phyloP scores from a whole-genome alignment of 2,329 filamentous ascomycete genomes.

The Alternaria solani region DNA sequence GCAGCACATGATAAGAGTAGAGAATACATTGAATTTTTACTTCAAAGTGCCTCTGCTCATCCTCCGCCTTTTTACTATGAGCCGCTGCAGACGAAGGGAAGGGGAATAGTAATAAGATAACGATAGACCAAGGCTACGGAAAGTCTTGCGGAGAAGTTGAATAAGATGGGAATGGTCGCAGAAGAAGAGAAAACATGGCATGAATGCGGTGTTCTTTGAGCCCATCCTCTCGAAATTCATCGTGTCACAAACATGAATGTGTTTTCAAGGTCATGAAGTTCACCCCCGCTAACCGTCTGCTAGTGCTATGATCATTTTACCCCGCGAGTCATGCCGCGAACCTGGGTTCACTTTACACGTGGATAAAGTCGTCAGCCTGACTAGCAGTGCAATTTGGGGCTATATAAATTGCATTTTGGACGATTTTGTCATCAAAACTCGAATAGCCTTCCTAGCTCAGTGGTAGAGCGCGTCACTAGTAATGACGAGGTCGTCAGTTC shows the following conservation, averaged over 20 bases:
- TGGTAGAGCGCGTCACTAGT: constrained; percentile 53
- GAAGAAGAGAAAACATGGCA: not conserved
- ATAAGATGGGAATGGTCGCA: not conserved
- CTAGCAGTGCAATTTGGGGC: too few relatives aligned
- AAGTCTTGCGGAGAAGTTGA: too few relatives aligned
- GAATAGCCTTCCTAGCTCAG: constrained; percentile 44
- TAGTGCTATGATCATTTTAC: not conserved
- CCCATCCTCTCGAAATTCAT: not conserved
- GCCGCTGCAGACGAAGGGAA: too few relatives aligned
- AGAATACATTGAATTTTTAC: not conserved
- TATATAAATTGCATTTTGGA: too few relatives aligned
- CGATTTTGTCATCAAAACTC: too few relatives aligned
- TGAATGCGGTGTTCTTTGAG: not conserved
- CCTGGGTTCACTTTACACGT: not conserved
- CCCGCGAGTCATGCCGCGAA: not conserved
- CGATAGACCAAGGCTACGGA: too few relatives aligned
- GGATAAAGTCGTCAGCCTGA: not conserved
- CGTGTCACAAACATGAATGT: not conserved
- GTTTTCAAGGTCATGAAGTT: not conserved
- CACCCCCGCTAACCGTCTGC: not conserved
- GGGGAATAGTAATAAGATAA: too few relatives aligned
- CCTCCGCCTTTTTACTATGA: not conserved
- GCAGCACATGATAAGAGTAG: constrained; percentile 1
- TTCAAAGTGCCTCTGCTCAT: not conserved
- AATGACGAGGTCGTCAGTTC: constrained; percentile 52